Conservation (phyloP, 139 green algal species). For the Eudorina sp. region DNA sequence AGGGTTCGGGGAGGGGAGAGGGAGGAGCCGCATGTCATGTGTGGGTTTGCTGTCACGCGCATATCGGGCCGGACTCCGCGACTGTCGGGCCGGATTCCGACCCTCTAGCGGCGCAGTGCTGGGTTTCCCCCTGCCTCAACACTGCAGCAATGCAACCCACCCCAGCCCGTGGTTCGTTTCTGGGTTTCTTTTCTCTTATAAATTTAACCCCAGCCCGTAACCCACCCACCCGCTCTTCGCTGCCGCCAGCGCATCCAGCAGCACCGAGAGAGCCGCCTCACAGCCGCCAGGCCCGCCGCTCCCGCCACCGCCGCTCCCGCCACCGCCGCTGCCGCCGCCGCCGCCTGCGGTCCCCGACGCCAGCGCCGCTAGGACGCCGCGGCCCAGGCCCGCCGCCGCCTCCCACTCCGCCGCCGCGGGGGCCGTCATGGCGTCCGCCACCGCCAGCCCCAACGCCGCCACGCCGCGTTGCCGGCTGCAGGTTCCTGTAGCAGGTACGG, state of each 20-base stretch:
- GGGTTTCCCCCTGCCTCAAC: too few species aligned
- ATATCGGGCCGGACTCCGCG: too few species aligned
- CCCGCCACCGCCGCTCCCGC: neutral
- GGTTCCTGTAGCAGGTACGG: too few species aligned
- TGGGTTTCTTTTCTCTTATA: too few species aligned
- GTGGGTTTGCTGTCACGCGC: neutral
- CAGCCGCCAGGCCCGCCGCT: neutral
- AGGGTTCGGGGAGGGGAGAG: neutral
- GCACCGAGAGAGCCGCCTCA: slow-evolving; percentile 37
- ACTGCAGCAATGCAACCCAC: too few species aligned
- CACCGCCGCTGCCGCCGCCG: slow-evolving; percentile 5
- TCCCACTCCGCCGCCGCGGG: slow-evolving; percentile 53
- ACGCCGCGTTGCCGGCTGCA: slow-evolving; percentile 57
- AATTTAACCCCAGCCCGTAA: neutral
- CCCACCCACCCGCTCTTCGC: neutral
- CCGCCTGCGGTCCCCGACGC: neutral
- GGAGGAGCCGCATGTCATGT: neutral
- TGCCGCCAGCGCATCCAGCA: slow-evolving; percentile 57
- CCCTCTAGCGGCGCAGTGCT: too few species aligned
- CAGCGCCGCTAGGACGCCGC: slow-evolving; percentile 56
- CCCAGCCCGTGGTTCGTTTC: too few species aligned
- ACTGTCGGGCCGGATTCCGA: too few species aligned
- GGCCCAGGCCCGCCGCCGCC: slow-evolving; percentile 53
- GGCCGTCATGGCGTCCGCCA: slow-evolving; percentile 51
- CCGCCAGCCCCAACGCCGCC: slow-evolving; percentile 62